Evolutionary conservation across 345 rosid species (phyloP).

Genomic region (Salix arbutifolia): DNA sequence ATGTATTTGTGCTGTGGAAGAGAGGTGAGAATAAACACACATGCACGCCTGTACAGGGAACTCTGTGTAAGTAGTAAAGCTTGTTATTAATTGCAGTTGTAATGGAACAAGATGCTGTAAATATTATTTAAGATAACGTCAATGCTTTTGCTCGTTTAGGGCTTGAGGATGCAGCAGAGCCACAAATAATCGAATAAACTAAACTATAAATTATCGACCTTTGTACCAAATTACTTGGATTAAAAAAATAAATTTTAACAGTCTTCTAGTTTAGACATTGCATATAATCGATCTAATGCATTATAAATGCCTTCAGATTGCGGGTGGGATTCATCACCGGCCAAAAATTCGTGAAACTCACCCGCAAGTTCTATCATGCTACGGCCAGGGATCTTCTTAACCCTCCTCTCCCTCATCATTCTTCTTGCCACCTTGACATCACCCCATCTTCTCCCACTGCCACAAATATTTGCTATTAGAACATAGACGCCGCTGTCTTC

Average conservation of each 20-base stretch:
- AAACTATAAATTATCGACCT: too few relatives aligned
- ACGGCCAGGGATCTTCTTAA: conserved; percentile 39
- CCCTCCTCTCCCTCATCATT: conserved; percentile 34
- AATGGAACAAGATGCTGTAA: neutral
- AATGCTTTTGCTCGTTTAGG: neutral
- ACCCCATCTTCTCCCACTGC: conserved; percentile 27
- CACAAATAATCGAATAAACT: too few relatives aligned
- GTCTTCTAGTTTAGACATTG: conserved; percentile 13
- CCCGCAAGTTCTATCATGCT: conserved; percentile 38
- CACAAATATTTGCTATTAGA: conserved; percentile 28
- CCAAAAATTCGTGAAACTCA: conserved; percentile 33
- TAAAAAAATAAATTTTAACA: neutral
- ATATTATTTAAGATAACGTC: neutral
- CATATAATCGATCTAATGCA: conserved; percentile 15
- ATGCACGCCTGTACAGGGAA: neutral
- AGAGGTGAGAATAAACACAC: neutral
- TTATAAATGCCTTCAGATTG: conserved; percentile 20
- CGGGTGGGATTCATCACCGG: conserved; percentile 31
- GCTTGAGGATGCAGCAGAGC: too few relatives aligned
- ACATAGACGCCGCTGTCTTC: conserved; percentile 38
- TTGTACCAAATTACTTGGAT: too few relatives aligned
- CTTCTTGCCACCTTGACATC: conserved; percentile 28
- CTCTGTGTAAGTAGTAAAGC: neutral
- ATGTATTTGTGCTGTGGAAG: neutral
- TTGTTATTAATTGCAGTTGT: neutral